These are phyloP conservation scores for Rhodotorula paludigena DNA, from an alignment of 768 basidiomycete species.

Conservation along the genomic window DNA sequence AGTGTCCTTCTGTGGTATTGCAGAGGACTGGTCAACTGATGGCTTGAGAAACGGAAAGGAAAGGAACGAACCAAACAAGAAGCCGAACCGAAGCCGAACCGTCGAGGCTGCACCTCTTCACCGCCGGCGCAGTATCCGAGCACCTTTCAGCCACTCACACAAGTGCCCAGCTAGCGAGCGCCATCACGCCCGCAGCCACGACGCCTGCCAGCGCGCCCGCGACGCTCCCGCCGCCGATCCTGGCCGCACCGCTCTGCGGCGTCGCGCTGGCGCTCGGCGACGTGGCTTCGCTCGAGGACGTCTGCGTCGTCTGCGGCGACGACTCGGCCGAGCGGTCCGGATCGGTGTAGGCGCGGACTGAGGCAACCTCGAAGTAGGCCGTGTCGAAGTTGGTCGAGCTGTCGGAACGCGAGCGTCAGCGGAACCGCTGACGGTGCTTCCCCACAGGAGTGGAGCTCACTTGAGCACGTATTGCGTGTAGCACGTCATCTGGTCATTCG, in stretches of 20 bases:
- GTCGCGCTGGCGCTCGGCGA: background rate
- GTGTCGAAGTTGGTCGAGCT: constrained; percentile 57
- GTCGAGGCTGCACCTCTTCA: too few relatives aligned
- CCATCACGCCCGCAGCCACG: background rate
- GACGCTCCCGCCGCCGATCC: background rate
- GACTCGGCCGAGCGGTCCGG: constrained; percentile 6
- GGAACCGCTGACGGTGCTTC: too few relatives aligned
- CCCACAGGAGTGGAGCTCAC: background rate
- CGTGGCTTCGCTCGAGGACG: background rate
- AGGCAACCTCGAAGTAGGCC: constrained; percentile 69
- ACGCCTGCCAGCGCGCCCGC: background rate
- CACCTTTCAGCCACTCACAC: background rate
- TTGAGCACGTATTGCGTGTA: constrained; percentile 61
- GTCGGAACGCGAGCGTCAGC: background rate
- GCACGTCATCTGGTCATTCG: constrained; percentile 53
- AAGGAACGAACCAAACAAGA: too few relatives aligned
- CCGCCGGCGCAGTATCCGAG: too few relatives aligned
- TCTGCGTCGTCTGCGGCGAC: background rate
- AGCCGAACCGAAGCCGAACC: too few relatives aligned
- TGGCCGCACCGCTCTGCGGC: too few relatives aligned
- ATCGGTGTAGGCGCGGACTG: constrained; percentile 55
- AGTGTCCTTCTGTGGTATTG: too few relatives aligned
- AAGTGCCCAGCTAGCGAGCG: background rate
- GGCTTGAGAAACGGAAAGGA: too few relatives aligned
- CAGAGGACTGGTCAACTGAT: too few relatives aligned